These are phyloP conservation scores for Pyricularia sp. DNA, from an alignment of 2,329 filamentous ascomycete genomes.

Conservation along the genomic window DNA sequence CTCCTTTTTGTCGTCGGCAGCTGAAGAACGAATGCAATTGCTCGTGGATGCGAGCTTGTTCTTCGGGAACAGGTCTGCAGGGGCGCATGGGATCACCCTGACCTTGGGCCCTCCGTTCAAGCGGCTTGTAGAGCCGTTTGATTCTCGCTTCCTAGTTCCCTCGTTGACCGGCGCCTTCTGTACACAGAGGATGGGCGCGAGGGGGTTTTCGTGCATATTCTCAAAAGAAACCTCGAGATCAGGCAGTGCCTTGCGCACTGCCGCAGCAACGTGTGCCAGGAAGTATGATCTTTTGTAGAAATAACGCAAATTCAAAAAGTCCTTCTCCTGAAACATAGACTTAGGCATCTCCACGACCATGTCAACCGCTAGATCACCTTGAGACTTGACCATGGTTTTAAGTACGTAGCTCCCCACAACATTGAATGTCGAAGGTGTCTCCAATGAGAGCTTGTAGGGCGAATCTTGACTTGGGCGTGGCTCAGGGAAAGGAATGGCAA, in stretches of 20 bases:
- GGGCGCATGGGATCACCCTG: constrained; percentile 63
- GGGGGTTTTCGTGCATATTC: constrained; percentile 56
- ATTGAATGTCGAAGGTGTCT: constrained; percentile 65
- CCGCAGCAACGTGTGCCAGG: constrained; percentile 65
- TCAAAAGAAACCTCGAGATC: constrained; percentile 35
- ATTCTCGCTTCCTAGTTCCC: constrained; percentile 12
- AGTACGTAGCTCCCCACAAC: constrained; percentile 79
- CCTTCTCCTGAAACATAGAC: constrained; percentile 78
- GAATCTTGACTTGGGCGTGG: constrained; percentile 63
- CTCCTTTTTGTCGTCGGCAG: constrained; percentile 28
- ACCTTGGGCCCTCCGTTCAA: constrained; percentile 26
- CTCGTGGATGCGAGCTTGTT: constrained; percentile 58
- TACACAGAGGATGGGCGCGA: constrained; percentile 55
- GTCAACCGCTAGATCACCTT: constrained; percentile 52
- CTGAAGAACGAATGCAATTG: constrained; percentile 52
- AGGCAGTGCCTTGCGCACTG: constrained; percentile 45
- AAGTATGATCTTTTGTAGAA: constrained; percentile 94
- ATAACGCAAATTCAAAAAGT: constrained; percentile 84
- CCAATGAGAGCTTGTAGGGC: constrained; percentile 71
- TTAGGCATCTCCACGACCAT: constrained; percentile 78
- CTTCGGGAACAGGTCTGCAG: constrained; percentile 54
- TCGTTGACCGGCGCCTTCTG: constrained; percentile 16
- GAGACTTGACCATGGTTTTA: constrained; percentile 56
- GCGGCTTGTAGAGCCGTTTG: neutral
- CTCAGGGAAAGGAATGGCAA: constrained; percentile 74